phyloP scores from a whole-genome alignment of 257 asterid species.

The Scutellaria galericulata region DNA sequence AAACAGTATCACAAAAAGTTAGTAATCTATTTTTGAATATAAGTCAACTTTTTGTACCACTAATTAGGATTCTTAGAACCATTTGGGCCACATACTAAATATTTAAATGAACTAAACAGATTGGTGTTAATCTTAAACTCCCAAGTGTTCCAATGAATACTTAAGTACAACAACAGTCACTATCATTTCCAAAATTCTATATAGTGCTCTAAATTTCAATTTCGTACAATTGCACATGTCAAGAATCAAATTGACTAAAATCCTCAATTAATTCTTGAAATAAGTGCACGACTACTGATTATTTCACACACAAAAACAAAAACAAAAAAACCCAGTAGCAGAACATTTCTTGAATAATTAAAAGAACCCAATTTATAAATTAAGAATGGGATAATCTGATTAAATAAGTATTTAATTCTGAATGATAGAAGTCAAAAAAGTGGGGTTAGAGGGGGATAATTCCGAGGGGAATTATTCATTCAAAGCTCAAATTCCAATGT shows the following conservation, averaged over 20 bases:
- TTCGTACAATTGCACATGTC: slow-evolving; percentile 41
- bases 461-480: slow-evolving; percentile 57
- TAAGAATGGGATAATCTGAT: background rate
- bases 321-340: background rate
- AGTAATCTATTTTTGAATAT: too few relatives aligned
- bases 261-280: slow-evolving; percentile 29
- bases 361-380: background rate
- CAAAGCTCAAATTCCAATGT: slow-evolving; percentile 64
- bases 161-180: slow-evolving; percentile 21
- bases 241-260: slow-evolving; percentile 40
- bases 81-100: too few relatives aligned
- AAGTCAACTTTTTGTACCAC: too few relatives aligned
- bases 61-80: too few relatives aligned
- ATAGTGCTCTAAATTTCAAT: slow-evolving; percentile 29
- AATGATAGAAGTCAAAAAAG: slow-evolving; percentile 62
- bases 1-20: too few relatives aligned
- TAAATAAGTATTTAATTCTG: slow-evolving; percentile 28
- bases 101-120: too few relatives aligned
- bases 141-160: slow-evolving; percentile 23
- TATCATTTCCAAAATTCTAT: slow-evolving; percentile 29
- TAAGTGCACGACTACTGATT: slow-evolving; percentile 26
- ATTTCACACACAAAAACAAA: slow-evolving; percentile 30
- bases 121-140: background rate
- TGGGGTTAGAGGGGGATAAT: slow-evolving; percentile 41
- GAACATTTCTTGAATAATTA: slow-evolving; percentile 33